Base-by-base conservation (phyloP, 1,284 basidiomycete species). In the Irpex sp. region DNA sequence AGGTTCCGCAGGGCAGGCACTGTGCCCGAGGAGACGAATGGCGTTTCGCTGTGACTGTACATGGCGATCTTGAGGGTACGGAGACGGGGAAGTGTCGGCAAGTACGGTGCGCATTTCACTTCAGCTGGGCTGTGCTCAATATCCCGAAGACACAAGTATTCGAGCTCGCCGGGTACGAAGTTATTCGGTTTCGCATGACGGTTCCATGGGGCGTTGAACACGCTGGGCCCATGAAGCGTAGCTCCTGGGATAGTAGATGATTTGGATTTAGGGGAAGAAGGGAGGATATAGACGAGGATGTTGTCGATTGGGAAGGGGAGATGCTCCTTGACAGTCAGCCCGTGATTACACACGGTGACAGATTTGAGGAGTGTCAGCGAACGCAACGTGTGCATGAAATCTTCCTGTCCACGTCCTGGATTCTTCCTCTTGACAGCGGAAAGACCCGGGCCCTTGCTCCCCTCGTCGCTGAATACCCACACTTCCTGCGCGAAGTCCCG, bases 161-260 rank as follows among this genome's bases (percentile, higher is more conserved):
- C 57, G 53, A 64, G 63, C 42, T 61, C 51, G 35, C 16, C 52
- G 1, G 63, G 63, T 28, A 35, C 47, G 55, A 64, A 56, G 58
- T 61, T 61, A 18, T n/a, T 52, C 35, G 63, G 63, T 51, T 64
- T 64, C n/a, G 63, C 60, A 36, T 64, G 63, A 18, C 63, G 63
- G 9, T 42, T 48, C 57, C 53, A 64, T 10, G 63, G 63, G 18
- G 58, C 52, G 36, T 64, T 64, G 58, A 64, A 64, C 35, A 47
- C 57, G 33, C 56, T 60, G 3, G 63, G 63, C 5, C 63, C 63
- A 36, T 61, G 60, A 10, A 61, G 49, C 12, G 60, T 51, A 10
- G 61, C 53, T 35, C 37, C 35, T 12, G 63, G 60, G 18, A 64
- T 61, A 33, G 58, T 35, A 45, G 33, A 12, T 28, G 51, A 37